phyloP scores from a whole-genome alignment of 2,329 filamentous ascomycete genomes.

The Emmonsiellopsis sp. region DNA sequence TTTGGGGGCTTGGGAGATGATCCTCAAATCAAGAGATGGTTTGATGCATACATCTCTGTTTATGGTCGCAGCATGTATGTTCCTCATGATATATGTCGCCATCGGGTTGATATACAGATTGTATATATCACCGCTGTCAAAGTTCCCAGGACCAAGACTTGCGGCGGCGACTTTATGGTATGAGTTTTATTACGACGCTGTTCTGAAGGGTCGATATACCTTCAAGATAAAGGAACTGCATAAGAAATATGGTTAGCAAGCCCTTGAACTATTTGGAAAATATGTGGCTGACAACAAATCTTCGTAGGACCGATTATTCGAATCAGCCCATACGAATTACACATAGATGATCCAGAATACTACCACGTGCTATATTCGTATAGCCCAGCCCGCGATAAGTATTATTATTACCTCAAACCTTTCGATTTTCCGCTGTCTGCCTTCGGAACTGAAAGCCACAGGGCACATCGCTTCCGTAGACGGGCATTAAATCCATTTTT shows the following conservation, averaged over 20 bases:
- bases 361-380: slow-evolving; percentile 16
- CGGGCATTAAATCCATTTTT: slow-evolving; percentile 20
- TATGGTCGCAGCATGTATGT: not conserved
- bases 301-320: slow-evolving; percentile 15
- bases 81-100: not conserved
- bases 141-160: slow-evolving; percentile 18
- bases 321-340: slow-evolving; percentile 17
- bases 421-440: slow-evolving; percentile 20
- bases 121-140: slow-evolving; percentile 18
- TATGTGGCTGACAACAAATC: not conserved
- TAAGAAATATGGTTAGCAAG: slow-evolving; percentile 20
- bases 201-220: slow-evolving; percentile 19
- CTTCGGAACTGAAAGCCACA: slow-evolving; percentile 18
- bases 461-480: slow-evolving; percentile 18
- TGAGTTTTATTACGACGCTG: slow-evolving; percentile 19
- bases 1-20: not conserved
- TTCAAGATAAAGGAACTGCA: slow-evolving; percentile 22
- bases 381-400: slow-evolving; percentile 13
- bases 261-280: not conserved
- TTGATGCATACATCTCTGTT: not conserved
- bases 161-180: slow-evolving; percentile 18
- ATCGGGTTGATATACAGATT: slow-evolving; percentile 13
- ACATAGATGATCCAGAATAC: slow-evolving; percentile 15
- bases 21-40: not conserved
- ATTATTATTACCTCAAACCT: slow-evolving; percentile 14